phyloP scores from a whole-genome alignment of 495 filamentous ascomycete genomes.

The Bacidia rubella region DNA sequence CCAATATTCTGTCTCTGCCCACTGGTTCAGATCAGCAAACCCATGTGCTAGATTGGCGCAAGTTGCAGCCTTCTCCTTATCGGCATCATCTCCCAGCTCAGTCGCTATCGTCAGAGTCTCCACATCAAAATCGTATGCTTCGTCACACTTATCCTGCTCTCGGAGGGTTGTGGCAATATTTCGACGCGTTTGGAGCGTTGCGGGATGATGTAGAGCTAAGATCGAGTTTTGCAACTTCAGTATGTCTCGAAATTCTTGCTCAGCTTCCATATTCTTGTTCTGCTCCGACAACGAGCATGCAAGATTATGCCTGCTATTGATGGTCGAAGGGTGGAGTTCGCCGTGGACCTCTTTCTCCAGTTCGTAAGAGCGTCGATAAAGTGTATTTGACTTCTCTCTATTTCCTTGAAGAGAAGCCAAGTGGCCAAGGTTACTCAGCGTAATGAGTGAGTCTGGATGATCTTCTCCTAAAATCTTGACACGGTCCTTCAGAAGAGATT shows the following conservation, averaged over 20 bases:
- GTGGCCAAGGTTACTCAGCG: constrained; percentile 4
- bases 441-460: constrained; percentile 13
- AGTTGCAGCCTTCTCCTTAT: neutral
- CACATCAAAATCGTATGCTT: constrained; percentile 15
- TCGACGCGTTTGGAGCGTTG: constrained; percentile 21
- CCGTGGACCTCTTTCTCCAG: constrained; percentile 14
- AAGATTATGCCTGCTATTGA: constrained; percentile 13
- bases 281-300: neutral
- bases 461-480: constrained; percentile 5
- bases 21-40: constrained; percentile 3
- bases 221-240: constrained; percentile 14
- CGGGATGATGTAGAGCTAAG: constrained; percentile 25
- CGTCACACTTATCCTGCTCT: constrained; percentile 4
- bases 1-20: constrained; percentile 13
- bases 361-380: neutral
- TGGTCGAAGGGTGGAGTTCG: constrained; percentile 14
- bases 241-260: constrained; percentile 1
- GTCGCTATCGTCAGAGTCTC: constrained; percentile 6
- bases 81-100: neutral
- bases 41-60: constrained; percentile 2
- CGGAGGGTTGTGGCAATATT: constrained; percentile 3
- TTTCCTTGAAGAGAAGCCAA: neutral
- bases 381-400: neutral
- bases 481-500: neutral
- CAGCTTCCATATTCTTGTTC: constrained; percentile 1